Conservation (phyloP, 2,329 filamentous ascomycete genomes). For the Clonostachys sp. region DNA sequence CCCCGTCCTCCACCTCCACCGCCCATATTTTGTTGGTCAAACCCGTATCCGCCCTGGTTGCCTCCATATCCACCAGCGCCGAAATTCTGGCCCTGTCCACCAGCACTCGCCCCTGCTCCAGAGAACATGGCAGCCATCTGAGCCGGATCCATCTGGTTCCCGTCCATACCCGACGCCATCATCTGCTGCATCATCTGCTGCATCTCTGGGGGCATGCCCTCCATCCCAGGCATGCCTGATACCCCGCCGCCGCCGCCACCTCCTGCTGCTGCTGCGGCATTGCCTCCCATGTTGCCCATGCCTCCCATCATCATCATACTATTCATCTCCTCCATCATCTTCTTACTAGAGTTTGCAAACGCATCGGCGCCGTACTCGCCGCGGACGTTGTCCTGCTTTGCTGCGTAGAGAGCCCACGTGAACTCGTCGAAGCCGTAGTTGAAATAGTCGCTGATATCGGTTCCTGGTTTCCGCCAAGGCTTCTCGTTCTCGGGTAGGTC, state of each 20-base stretch:
- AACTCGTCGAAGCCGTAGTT: slow-evolving; percentile 99
- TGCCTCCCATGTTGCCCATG: slow-evolving; percentile 32
- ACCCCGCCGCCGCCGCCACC: slow-evolving; percentile 10
- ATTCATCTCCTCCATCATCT: slow-evolving; percentile 69
- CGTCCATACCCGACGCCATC: slow-evolving; percentile 62
- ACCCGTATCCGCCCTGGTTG: slow-evolving; percentile 46
- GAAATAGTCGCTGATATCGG: slow-evolving; percentile 95
- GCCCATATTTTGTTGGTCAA: slow-evolving; percentile 38
- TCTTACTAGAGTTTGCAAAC: slow-evolving; percentile 65
- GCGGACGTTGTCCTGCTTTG: slow-evolving; percentile 78
- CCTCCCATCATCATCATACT: slow-evolving; percentile 63
- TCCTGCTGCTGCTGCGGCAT: slow-evolving; percentile 21
- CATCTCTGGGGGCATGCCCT: slow-evolving; percentile 61
- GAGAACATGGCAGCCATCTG: slow-evolving; percentile 56
- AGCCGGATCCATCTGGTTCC: slow-evolving; percentile 60
- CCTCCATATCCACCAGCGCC: slow-evolving; percentile 43
- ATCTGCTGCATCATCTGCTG: slow-evolving; percentile 68
- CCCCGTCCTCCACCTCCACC: slow-evolving; percentile 27
- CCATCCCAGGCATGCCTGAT: slow-evolving; percentile 50
- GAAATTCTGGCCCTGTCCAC: slow-evolving; percentile 45
- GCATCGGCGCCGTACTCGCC: slow-evolving; percentile 68
- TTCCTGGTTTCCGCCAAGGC: slow-evolving; percentile 91
- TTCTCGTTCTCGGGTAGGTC: slow-evolving; percentile 79
- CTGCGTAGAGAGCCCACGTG: slow-evolving; percentile 91
- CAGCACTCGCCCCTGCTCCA: slow-evolving; percentile 44